These are phyloP conservation scores for Cyberlindnera saturnus DNA, from an alignment of 805 yeast genomes.

Conservation along the genomic window DNA sequence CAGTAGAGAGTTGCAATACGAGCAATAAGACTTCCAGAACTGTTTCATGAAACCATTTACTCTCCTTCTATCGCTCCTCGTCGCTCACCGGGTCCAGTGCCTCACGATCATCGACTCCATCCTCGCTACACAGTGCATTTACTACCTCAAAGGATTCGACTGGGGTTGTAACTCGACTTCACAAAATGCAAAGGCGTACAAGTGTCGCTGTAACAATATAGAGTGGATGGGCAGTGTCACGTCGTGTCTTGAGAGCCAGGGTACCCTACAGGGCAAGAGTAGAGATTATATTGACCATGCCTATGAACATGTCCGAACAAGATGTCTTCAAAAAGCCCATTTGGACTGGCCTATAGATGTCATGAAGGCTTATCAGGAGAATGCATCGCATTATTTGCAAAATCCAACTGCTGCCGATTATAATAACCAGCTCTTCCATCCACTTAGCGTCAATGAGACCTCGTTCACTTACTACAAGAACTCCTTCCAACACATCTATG, in stretches of 20 bases:
- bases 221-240: conserved; percentile 41
- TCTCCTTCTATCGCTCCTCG: not conserved
- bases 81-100: not conserved
- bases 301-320: conserved; percentile 29
- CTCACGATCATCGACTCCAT: conserved; percentile 29
- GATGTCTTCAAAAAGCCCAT: conserved; percentile 32
- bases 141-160: conserved; percentile 31
- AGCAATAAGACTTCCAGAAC: not conserved
- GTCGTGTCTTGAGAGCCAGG: conserved; percentile 32
- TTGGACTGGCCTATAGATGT: conserved; percentile 29
- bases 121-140: conserved; percentile 36
- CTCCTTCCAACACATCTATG: conserved; percentile 32
- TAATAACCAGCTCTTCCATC: conserved; percentile 22
- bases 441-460: conserved; percentile 28
- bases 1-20: too few relatives aligned
- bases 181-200: conserved; percentile 28
- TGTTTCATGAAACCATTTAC: not conserved
- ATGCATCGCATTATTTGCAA: conserved; percentile 30
- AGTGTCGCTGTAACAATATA: conserved; percentile 35
- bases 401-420: conserved; percentile 25
- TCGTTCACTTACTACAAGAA: conserved; percentile 28
- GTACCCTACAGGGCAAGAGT: conserved; percentile 17
- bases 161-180: conserved; percentile 38
- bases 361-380: conserved; percentile 27
- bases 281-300: conserved; percentile 31